Evolutionary conservation across 768 basidiomycete genomes (phyloP).

Genomic region (Rickenella mellea): DNA sequence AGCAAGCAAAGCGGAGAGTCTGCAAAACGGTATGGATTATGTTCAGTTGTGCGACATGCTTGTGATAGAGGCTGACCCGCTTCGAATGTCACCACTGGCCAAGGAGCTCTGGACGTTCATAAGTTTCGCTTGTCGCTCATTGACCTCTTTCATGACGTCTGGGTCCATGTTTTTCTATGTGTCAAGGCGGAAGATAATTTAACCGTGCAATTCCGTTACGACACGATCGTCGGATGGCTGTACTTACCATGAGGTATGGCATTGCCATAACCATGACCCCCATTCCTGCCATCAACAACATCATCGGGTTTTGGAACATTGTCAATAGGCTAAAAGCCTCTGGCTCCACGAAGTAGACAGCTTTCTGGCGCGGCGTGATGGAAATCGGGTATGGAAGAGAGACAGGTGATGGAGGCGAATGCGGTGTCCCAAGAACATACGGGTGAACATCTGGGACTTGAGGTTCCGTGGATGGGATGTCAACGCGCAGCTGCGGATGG

Average conservation of each 20-base stretch:
- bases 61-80: slow-evolving; percentile 30
- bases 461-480: slow-evolving; percentile 34
- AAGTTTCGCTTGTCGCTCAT: slow-evolving; percentile 49
- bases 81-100: slow-evolving; percentile 48
- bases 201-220: neutral
- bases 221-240: neutral
- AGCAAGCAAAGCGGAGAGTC: too few relatives aligned
- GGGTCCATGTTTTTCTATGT: slow-evolving; percentile 70
- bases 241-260: slow-evolving; percentile 66
- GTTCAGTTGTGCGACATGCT: too few relatives aligned
- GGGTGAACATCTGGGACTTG: slow-evolving; percentile 45
- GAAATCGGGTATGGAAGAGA: slow-evolving; percentile 53
- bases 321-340: slow-evolving; percentile 66
- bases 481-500: slow-evolving; percentile 49
- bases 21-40: too few relatives aligned
- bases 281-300: slow-evolving; percentile 63
- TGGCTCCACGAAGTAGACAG: slow-evolving; percentile 56
- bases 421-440: slow-evolving; percentile 59
- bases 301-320: slow-evolving; percentile 82
- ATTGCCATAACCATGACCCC: slow-evolving; percentile 59
- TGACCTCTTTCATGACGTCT: slow-evolving; percentile 54
- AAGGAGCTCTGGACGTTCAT: slow-evolving; percentile 45
- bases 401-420: slow-evolving; percentile 46
- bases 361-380: slow-evolving; percentile 43
- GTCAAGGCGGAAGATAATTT: slow-evolving; percentile 5